Base-by-base conservation (phyloP, 148 eudicot species). In the Nepenthes mirabilis region DNA sequence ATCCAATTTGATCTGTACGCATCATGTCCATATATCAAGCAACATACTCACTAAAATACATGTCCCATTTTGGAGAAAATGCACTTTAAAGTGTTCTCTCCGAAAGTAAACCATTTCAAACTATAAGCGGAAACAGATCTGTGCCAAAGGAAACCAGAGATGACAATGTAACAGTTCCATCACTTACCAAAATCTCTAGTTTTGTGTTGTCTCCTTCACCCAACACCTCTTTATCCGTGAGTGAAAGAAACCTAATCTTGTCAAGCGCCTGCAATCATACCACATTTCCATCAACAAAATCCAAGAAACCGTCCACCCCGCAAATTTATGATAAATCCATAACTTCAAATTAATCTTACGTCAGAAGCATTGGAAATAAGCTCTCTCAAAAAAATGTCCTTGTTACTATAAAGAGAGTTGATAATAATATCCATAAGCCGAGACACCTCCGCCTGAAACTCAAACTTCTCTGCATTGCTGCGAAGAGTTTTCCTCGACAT, bases 371-470 rank as follows among this genome's bases (percentile, higher is more conserved):
- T 91, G 71, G 98, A 91, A 70, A 91, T 91, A 60, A 91, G 80
- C 68, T 91, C 98, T 68, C 98, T 85, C 73, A 91, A 75, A 85
- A 88, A 91, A 52, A 91, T 91, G 70, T 91, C 98, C 63, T 91
- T 91, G 79, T 91, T 91, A 72, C 98, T 91, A 79, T 91, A 91
- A 57, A 91, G 88, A 35, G 98, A 91, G 77, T 91, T 91, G 69
- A 91, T 88, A 64, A 91, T 77, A 60, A 91, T 91, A 66, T 91
- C 98, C 96, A 91, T 91, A 64, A 91, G 98, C 79, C 98, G 88
- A 69, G 98, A 91, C 61, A 91, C 98, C 77, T 91, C 98, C 64
- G 98, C 98, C 79, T 91, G 98, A 65, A 91, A 91, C 81, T 91
- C 96, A 69, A 88, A 91, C 72, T 88, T 91, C 87, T 91, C 86